phyloP scores from a whole-genome alignment of 768 basidiomycete species.

The Podaxis sp. region DNA sequence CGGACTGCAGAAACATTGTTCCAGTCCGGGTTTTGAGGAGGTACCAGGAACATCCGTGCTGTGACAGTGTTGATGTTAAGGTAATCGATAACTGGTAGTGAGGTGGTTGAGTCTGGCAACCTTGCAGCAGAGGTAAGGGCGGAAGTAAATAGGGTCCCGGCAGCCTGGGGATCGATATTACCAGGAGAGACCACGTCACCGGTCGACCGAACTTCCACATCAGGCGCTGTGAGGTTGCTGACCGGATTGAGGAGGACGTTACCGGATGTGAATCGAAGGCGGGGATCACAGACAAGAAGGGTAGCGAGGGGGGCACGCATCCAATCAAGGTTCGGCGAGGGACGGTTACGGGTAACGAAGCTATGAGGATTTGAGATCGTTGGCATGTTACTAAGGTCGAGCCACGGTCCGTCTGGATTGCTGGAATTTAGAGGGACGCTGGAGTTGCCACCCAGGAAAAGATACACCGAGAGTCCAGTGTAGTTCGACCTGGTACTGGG shows the following conservation, averaged over 20 bases:
- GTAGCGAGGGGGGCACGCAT: slow-evolving; percentile 4
- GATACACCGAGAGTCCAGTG: neutral
- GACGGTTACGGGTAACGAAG: neutral
- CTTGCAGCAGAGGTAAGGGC: neutral
- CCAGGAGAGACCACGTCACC: neutral
- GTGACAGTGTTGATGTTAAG: neutral
- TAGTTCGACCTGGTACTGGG: neutral
- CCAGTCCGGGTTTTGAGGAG: neutral
- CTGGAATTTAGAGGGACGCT: neutral
- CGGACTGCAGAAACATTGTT: neutral
- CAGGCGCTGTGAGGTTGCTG: neutral
- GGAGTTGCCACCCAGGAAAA: slow-evolving; percentile 2
- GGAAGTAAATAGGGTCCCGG: neutral
- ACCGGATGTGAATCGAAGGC: neutral
- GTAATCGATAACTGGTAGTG: no score
- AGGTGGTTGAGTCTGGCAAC: neutral
- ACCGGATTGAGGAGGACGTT: neutral
- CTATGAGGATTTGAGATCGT: neutral
- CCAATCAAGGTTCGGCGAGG: neutral
- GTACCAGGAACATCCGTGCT: neutral
- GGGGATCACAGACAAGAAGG: slow-evolving; percentile 2
- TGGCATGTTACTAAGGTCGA: slow-evolving; percentile 4
- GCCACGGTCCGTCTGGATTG: neutral
- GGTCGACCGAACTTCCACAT: neutral
- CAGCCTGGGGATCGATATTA: neutral